Evolutionary conservation across 1,284 basidiomycete species (phyloP).

Genomic region (Trametes pubescens): DNA sequence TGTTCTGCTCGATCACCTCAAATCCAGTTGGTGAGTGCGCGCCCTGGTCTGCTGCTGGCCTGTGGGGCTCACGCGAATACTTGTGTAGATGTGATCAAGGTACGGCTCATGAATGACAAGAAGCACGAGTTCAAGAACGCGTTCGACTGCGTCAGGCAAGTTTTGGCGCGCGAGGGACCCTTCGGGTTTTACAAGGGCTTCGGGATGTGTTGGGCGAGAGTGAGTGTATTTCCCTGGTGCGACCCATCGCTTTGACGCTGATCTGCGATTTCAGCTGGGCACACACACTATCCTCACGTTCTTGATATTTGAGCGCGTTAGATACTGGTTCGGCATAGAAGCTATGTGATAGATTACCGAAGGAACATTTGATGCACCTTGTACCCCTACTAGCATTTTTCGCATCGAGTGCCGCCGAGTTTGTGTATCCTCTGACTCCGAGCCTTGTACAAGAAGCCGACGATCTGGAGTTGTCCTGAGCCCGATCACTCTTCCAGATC

Average conservation of each 20-base stretch:
- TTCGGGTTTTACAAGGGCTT: conserved; percentile 51
- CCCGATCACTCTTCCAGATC: too few relatives aligned
- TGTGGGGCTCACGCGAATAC: neutral
- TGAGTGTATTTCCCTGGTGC: conserved; percentile 27
- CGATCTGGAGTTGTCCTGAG: too few relatives aligned
- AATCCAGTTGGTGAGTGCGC: conserved; percentile 47
- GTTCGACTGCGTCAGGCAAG: conserved; percentile 43
- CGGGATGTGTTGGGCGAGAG: conserved; percentile 51
- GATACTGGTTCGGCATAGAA: conserved; percentile 45
- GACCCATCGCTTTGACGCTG: neutral
- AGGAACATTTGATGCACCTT: neutral
- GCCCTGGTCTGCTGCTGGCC: neutral
- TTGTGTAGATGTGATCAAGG: conserved; percentile 48
- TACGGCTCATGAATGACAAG: conserved; percentile 53
- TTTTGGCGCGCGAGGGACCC: conserved; percentile 45
- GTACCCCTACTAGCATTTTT: neutral
- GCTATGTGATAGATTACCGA: conserved; percentile 40
- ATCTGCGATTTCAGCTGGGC: conserved; percentile 39
- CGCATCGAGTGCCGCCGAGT: too few relatives aligned
- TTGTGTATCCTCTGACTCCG: too few relatives aligned
- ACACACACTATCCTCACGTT: conserved; percentile 49
- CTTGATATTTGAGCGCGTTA: conserved; percentile 46
- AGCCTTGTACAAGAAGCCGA: too few relatives aligned
- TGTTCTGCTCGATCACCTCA: conserved; percentile 50
- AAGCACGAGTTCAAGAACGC: conserved; percentile 42